Evolutionary conservation across 352 stramenopile genomes (phyloP).

Genomic region (Globisporangium parvum): DNA sequence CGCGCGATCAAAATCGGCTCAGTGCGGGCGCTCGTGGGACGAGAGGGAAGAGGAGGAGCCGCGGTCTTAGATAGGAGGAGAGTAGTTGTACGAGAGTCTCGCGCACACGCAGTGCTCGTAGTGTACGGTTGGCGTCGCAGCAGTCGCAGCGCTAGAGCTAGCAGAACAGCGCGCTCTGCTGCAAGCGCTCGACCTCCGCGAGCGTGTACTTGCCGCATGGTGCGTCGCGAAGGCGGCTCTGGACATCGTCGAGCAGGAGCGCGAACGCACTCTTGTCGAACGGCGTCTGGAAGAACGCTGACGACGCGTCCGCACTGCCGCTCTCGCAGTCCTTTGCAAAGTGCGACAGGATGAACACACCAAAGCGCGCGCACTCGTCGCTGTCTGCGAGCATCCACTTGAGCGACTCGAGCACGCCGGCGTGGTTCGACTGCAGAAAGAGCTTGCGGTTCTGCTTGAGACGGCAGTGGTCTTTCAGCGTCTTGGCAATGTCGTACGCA

Average conservation of each 20-base stretch:
- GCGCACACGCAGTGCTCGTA: no score
- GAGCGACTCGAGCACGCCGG: constrained; percentile 40
- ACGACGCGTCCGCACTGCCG: constrained; percentile 10
- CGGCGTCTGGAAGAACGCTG: constrained; percentile 51
- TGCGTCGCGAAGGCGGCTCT: constrained; percentile 22
- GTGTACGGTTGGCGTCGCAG: not conserved
- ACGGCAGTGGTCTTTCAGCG: constrained; percentile 65
- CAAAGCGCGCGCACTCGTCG: constrained; percentile 53
- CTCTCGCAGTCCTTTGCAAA: constrained; percentile 38
- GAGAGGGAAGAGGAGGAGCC: no score
- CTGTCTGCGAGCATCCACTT: constrained; percentile 62
- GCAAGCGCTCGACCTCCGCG: constrained; percentile 47
- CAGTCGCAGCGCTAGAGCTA: constrained; percentile 12
- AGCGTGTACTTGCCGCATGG: constrained; percentile 37
- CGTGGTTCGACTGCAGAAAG: constrained; percentile 37
- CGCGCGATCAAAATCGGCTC: no score
- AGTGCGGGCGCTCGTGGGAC: no score
- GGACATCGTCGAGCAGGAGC: constrained; percentile 34
- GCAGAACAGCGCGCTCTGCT: constrained; percentile 54
- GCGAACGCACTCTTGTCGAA: constrained; percentile 59
- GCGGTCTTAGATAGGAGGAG: no score
- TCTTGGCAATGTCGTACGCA: constrained; percentile 56
- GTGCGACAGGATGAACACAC: constrained; percentile 59
- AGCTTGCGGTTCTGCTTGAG: constrained; percentile 64
- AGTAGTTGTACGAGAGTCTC: no score